Conservation (phyloP, 1,284 basidiomycete species). For the Moesziomyces antarcticus region DNA sequence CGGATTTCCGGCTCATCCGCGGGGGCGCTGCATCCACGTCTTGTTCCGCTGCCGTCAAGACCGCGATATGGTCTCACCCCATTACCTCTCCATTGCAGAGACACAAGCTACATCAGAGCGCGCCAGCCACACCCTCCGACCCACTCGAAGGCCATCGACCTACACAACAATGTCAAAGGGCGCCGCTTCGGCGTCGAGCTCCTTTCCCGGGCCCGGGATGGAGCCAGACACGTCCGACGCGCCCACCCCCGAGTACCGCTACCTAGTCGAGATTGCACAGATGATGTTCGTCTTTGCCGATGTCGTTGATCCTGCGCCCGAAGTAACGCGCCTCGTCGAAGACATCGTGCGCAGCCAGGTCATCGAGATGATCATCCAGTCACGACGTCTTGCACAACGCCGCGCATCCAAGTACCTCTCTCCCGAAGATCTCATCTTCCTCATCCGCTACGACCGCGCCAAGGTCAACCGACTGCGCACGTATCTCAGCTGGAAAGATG, state of each 20-base stretch:
- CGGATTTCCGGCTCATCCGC: too few relatives aligned
- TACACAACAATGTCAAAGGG: slow-evolving; percentile 28
- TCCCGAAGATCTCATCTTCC: slow-evolving; percentile 94
- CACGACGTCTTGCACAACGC: slow-evolving; percentile 82
- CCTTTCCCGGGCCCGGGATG: slow-evolving; percentile 11
- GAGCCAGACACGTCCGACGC: slow-evolving; percentile 17
- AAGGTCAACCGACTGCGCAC: slow-evolving; percentile 93
- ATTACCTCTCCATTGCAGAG: neutral
- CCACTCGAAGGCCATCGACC: neutral
- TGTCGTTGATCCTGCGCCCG: slow-evolving; percentile 86
- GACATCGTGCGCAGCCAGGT: slow-evolving; percentile 94
- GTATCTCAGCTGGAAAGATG: slow-evolving; percentile 98
- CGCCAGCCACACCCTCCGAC: neutral
- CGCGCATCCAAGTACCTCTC: slow-evolving; percentile 86
- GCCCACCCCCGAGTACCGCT: slow-evolving; percentile 50
- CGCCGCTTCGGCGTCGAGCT: slow-evolving; percentile 3
- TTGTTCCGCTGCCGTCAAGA: too few relatives aligned
- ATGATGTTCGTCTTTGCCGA: slow-evolving; percentile 98
- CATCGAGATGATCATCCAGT: slow-evolving; percentile 91
- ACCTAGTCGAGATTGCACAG: slow-evolving; percentile 78
- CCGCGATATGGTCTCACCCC: too few relatives aligned
- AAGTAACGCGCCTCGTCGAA: slow-evolving; percentile 90
- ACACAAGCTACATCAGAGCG: neutral
- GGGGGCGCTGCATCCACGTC: too few relatives aligned
- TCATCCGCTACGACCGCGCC: slow-evolving; percentile 91